Percentiles rank a stretch among this genome's conserved stretches.
Conservation (phyloP, 345 rosid genomes). For the Eucalyptus marginata region DNA sequence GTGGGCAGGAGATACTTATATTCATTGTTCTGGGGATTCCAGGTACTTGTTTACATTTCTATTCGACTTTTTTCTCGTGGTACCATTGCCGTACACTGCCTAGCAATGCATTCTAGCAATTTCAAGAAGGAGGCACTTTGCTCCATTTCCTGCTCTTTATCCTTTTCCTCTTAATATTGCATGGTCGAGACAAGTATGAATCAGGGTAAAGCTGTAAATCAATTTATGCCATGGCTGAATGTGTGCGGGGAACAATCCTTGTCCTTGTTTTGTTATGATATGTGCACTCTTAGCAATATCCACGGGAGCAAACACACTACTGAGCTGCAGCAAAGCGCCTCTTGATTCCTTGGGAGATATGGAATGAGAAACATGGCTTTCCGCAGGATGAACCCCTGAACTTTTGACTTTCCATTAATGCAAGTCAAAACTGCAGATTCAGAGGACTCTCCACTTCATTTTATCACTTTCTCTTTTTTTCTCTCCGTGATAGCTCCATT, state of each 20-base stretch:
- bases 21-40: conserved; percentile 92
- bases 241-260: not conserved
- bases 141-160: not conserved
- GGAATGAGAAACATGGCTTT: not conserved
- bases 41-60: conserved; percentile 26
- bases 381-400: not conserved
- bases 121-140: not conserved
- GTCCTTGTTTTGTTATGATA: not conserved
- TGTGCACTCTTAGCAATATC: not conserved
- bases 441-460: not conserved
- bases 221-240: not conserved
- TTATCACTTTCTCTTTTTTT: not conserved
- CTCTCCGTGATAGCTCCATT: not conserved
- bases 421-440: not conserved
- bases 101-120: not conserved
- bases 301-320: not conserved
- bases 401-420: not conserved
- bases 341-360: not conserved
- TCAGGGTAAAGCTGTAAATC: not conserved
- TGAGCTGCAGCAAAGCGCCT: not conserved
- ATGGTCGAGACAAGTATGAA: not conserved
- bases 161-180: not conserved
- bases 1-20: conserved; percentile 54
- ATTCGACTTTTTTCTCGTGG: not conserved
- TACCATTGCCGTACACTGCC: not conserved